Conservation (phyloP, 2,329 filamentous ascomycete species). For the Raffaelea albimanens region DNA sequence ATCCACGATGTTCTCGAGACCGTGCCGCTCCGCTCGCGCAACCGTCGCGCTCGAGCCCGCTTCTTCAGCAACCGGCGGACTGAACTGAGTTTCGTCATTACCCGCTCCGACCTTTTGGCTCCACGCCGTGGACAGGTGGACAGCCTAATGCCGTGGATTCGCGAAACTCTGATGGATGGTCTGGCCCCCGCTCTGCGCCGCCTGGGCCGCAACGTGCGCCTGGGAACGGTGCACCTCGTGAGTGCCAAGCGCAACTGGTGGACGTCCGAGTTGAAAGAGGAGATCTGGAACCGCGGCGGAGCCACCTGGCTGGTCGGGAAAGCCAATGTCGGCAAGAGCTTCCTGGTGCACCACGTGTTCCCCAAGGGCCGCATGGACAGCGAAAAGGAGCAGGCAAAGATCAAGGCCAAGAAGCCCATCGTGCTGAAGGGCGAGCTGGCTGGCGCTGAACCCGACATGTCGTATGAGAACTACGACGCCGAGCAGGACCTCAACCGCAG, state of each 20-base stretch:
- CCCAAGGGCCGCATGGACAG: slow-evolving; percentile 58
- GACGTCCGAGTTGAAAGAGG: slow-evolving; percentile 76
- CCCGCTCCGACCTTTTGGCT: slow-evolving; percentile 75
- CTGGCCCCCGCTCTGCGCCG: slow-evolving; percentile 66
- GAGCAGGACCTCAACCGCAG: slow-evolving; percentile 15
- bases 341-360: slow-evolving; percentile 78
- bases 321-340: slow-evolving; percentile 94
- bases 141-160: slow-evolving; percentile 73
- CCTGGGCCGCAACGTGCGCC: slow-evolving; percentile 55
- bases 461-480: slow-evolving; percentile 14
- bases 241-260: slow-evolving; percentile 85
- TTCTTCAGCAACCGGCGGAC: slow-evolving; percentile 60
- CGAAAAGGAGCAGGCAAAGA: background rate
- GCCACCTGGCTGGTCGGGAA: slow-evolving; percentile 97
- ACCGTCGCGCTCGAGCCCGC: slow-evolving; percentile 60
- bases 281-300: slow-evolving; percentile 74
- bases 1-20: slow-evolving; percentile 62
- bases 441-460: background rate
- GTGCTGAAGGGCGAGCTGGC: background rate
- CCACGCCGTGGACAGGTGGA: slow-evolving; percentile 80
- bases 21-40: slow-evolving; percentile 66
- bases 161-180: slow-evolving; percentile 61
- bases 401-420: background rate
- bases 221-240: slow-evolving; percentile 81
- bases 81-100: slow-evolving; percentile 85